Conservation (phyloP, 352 stramenopile species). For the Aphanomyces astaci region DNA sequence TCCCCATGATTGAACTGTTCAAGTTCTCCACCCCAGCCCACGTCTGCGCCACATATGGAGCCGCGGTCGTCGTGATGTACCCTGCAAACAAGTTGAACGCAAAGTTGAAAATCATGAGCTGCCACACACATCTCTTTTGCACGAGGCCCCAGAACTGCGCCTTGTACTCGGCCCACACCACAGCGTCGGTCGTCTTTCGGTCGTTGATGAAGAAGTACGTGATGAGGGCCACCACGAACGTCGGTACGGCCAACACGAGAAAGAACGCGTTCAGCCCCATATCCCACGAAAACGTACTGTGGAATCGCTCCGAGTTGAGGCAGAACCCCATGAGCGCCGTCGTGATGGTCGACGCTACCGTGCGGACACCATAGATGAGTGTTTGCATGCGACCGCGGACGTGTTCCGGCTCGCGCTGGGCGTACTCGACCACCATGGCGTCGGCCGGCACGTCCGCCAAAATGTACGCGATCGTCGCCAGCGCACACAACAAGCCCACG, state of each 20-base stretch:
- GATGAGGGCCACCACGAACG: not conserved
- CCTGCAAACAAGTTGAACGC: conserved; percentile 2
- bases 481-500: conserved; percentile 10
- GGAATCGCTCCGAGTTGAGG: conserved; percentile 41
- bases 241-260: not conserved
- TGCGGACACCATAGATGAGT: conserved; percentile 38
- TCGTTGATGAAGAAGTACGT: conserved; percentile 5
- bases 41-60: conserved; percentile 6
- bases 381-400: conserved; percentile 37
- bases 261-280: conserved; percentile 47
- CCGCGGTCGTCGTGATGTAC: not conserved
- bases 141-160: conserved; percentile 5
- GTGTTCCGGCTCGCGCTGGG: conserved; percentile 43
- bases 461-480: conserved; percentile 32
- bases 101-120: conserved; percentile 18
- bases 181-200: not conserved
- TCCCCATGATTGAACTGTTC: conserved; percentile 5
- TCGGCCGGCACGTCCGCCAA: conserved; percentile 68
- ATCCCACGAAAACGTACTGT: conserved; percentile 40
- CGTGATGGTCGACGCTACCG: conserved; percentile 28
- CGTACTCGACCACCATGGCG: conserved; percentile 68
- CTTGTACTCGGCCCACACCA: conserved; percentile 5
- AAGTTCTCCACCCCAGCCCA: conserved; percentile 14
- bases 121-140: conserved; percentile 17
- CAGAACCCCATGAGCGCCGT: conserved; percentile 35